A percentile compares a stretch with the other conserved stretches of the same genome.
phyloP scores from a whole-genome alignment of 495 filamentous ascomycete genomes.

The Monascus purpureus region DNA sequence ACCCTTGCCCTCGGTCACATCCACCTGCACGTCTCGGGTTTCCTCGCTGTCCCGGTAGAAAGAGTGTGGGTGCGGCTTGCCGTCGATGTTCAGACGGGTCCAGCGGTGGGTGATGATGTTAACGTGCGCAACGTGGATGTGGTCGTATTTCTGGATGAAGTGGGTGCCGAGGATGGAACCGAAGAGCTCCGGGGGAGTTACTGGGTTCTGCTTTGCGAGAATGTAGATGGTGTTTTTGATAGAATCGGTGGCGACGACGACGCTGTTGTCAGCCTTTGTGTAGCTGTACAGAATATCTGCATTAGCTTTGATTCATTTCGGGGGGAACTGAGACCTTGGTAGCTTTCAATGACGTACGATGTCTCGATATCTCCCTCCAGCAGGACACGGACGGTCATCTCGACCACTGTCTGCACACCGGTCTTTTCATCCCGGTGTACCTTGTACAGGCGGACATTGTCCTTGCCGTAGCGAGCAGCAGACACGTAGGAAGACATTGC shows the following conservation, averaged over 20 bases:
- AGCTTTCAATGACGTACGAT: slow-evolving; percentile 72
- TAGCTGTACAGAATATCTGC: slow-evolving; percentile 39
- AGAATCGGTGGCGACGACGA: slow-evolving; percentile 90
- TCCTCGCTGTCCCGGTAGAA: slow-evolving; percentile 86
- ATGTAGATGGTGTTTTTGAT: slow-evolving; percentile 98
- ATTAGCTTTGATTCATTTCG: slow-evolving; percentile 4
- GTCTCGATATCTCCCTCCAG: slow-evolving; percentile 83
- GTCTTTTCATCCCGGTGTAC: slow-evolving; percentile 66
- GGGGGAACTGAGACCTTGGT: not conserved
- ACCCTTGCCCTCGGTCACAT: slow-evolving; percentile 41
- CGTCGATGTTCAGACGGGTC: slow-evolving; percentile 79
- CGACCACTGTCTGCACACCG: slow-evolving; percentile 68
- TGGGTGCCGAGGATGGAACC: slow-evolving; percentile 70
- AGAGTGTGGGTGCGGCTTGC: slow-evolving; percentile 88
- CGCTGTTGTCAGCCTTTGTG: slow-evolving; percentile 87
- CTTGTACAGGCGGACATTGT: slow-evolving; percentile 97
- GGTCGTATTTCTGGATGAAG: slow-evolving; percentile 74
- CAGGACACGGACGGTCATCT: slow-evolving; percentile 87
- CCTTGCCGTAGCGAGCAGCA: slow-evolving; percentile 81
- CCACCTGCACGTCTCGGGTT: slow-evolving; percentile 46
- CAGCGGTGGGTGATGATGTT: slow-evolving; percentile 76
- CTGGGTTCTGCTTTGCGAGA: slow-evolving; percentile 82
- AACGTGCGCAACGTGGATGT: slow-evolving; percentile 73
- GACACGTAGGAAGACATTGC: slow-evolving; percentile 44
- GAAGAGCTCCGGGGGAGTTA: slow-evolving; percentile 88